Conservation (phyloP, 2,329 filamentous ascomycete genomes). For the Thermoascus crustaceus region DNA sequence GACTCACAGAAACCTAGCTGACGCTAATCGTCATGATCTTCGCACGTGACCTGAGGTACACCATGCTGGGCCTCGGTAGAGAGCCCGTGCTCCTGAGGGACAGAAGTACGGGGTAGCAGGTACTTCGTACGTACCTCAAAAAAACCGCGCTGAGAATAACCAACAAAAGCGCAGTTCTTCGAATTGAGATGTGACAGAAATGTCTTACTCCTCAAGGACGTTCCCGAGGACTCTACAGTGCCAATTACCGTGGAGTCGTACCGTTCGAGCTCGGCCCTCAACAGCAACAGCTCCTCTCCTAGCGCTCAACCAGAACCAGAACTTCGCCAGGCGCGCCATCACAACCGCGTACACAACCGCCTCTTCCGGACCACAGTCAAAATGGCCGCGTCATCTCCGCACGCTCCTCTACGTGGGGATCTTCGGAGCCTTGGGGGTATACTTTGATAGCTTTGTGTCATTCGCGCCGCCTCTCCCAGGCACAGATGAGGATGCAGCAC, state of each 20-base stretch:
- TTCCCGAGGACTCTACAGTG: background rate
- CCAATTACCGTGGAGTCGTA: too few relatives aligned
- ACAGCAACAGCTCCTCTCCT: background rate
- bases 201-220: background rate
- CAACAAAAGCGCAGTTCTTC: too few relatives aligned
- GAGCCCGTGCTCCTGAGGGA: too few relatives aligned
- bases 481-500: conserved; percentile 23
- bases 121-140: too few relatives aligned
- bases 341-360: conserved; percentile 12
- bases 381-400: conserved; percentile 26
- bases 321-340: conserved; percentile 17
- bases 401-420: conserved; percentile 23
- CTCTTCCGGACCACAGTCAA: conserved; percentile 13
- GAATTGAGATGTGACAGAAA: too few relatives aligned
- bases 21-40: background rate
- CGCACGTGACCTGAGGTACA: background rate
- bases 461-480: conserved; percentile 24
- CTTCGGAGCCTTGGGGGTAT: conserved; percentile 27
- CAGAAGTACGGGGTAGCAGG: too few relatives aligned
- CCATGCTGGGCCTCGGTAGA: background rate
- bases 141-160: too few relatives aligned
- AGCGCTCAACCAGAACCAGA: too few relatives aligned
- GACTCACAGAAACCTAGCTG: background rate
- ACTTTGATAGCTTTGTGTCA: conserved; percentile 16
- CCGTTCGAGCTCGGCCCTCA: background rate